Evolutionary conservation across 306 rosid species (phyloP).

Genomic region (Vigna nakashimae): DNA sequence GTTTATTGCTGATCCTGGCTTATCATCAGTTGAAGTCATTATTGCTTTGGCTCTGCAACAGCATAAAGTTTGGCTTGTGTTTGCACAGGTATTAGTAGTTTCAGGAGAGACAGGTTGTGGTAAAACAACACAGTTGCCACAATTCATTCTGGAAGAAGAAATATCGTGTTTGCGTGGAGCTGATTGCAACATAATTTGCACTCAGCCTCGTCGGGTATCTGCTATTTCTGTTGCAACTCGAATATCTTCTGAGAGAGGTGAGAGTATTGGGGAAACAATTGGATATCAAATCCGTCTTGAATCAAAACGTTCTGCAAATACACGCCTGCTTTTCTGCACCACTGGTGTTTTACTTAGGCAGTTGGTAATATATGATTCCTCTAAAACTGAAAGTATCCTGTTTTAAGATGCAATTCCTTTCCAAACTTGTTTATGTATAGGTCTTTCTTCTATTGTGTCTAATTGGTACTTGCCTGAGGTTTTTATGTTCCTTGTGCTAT

Average conservation of each 20-base stretch:
- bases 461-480: constrained; percentile 4
- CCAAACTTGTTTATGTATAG: not conserved
- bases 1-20: constrained; percentile 17
- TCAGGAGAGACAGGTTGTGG: constrained; percentile 99
- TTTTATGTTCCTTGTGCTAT: constrained; percentile 11
- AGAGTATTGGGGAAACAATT: constrained; percentile 84
- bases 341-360: constrained; percentile 94
- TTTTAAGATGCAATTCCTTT: constrained; percentile 32
- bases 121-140: constrained; percentile 95
- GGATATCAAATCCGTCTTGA: constrained; percentile 98
- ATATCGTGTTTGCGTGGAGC: constrained; percentile 75
- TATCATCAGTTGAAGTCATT: constrained; percentile 17
- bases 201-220: constrained; percentile 98
- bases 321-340: constrained; percentile 91
- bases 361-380: constrained; percentile 63
- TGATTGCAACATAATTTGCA: constrained; percentile 83
- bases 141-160: constrained; percentile 89
- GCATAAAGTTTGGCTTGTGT: constrained; percentile 44
- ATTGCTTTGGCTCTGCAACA: constrained; percentile 26
- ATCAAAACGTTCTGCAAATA: constrained; percentile 79
- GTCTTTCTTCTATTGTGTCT: constrained; percentile 5
- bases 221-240: constrained; percentile 97
- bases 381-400: constrained; percentile 22
- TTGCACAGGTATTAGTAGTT: constrained; percentile 85
- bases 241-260: constrained; percentile 92